Base-by-base conservation (phyloP, 108 stramenopile species). In the Mediolabrus comicus region DNA sequence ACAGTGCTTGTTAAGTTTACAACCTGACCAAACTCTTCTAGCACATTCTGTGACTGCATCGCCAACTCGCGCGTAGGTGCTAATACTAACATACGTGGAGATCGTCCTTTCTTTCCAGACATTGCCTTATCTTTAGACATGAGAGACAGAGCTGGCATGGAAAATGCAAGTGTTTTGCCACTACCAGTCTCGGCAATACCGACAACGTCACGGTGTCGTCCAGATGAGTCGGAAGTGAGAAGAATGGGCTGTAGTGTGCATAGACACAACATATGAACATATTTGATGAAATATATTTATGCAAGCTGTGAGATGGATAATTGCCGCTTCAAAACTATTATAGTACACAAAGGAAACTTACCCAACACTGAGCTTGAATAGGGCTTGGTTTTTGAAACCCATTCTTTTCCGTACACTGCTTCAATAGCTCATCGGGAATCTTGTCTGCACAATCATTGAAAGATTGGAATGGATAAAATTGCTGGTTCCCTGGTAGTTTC, bases 61-160 rank as follows among this genome's bases (percentile, higher is more conserved):
- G 99, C 99, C 62, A 99, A 78, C 83, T 99, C 99, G 28, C 99
- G 92, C 16, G 99, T 99, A 16, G 99, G 99, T 2, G 98, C 92
- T 26, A 99, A 71, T 16, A 99, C 95, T 26, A 98, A 85, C 94
- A 97, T 96, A 22, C 89, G 84, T 27, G 98, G 99, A 6, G 65
- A 62, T 27, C 80, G 70, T 19, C 74, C 69, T 30, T 46, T 69
- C 19, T 67, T 68, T 16, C 56, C 61, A 29, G 32, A 62, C 13
- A 58, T 68, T 43, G 53, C 52, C 10, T 32, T 36, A 22, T 84
- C 69, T 54, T 77, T 67, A 41, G 77, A 51, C 78, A 98, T 90
- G 51, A 80, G 35, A 10, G 92, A 68, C 33, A 99, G 76, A 0
- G 92, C 97, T 4, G 99, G 99, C 35, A 98, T 75, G 59, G 86